Evolutionary conservation across 306 rosid species (phyloP).

Genomic region (Vicia faba): DNA sequence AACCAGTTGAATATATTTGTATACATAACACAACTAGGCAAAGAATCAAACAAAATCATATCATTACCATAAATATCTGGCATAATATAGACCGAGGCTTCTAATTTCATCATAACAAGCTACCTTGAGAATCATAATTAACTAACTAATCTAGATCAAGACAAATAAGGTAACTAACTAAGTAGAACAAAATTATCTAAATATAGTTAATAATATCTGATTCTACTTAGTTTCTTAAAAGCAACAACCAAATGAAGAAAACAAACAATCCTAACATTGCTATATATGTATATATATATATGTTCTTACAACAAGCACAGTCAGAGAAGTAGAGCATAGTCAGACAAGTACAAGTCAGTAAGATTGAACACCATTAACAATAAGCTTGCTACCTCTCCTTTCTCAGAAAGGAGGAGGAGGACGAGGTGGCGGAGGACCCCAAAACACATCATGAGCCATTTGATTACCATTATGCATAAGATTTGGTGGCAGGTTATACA

Average conservation of each 20-base stretch:
- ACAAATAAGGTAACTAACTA: slow-evolving; percentile 22
- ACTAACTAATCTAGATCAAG: not conserved
- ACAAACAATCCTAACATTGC: slow-evolving; percentile 35
- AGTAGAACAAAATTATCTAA: slow-evolving; percentile 27
- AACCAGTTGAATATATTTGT: not conserved
- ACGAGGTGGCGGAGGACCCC: slow-evolving; percentile 74
- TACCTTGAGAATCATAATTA: no score
- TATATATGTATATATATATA: slow-evolving; percentile 9
- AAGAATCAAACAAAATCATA: slow-evolving; percentile 29
- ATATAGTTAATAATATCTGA: not conserved
- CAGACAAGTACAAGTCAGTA: slow-evolving; percentile 42
- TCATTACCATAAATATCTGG: slow-evolving; percentile 36
- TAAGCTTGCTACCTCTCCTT: not conserved
- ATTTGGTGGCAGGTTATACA: slow-evolving; percentile 69
- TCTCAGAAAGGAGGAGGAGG: slow-evolving; percentile 67
- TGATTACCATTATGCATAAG: slow-evolving; percentile 63
- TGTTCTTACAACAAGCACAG: slow-evolving; percentile 47
- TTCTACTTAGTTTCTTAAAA: not conserved
- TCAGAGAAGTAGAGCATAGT: slow-evolving; percentile 37
- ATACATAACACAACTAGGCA: slow-evolving; percentile 5
- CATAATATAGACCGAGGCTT: no score
- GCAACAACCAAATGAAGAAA: slow-evolving; percentile 36
- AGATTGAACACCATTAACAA: slow-evolving; percentile 18
- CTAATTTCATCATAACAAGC: no score
- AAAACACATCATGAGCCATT: slow-evolving; percentile 66